Percentiles rank a stretch among this genome's conserved stretches.
These are phyloP conservation scores for Microdochium paspali DNA, from an alignment of 2,329 filamentous ascomycete genomes.

Conservation along the genomic window DNA sequence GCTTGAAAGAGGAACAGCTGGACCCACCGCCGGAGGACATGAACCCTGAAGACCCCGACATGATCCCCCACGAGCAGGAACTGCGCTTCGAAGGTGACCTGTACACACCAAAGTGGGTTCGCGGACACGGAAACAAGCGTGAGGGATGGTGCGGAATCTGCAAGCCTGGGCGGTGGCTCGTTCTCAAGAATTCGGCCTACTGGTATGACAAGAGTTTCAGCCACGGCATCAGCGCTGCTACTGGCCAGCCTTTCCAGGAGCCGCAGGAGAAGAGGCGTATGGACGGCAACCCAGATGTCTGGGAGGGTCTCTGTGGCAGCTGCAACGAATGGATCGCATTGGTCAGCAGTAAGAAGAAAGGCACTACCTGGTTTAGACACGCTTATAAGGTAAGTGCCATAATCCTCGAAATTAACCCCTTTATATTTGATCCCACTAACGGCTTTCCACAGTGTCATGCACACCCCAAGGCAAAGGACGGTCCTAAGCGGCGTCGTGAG, in stretches of 20 bases:
- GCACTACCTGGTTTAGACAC: conserved; percentile 86
- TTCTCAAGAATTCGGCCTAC: conserved; percentile 82
- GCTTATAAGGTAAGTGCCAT: conserved; percentile 77
- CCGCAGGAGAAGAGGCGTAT: conserved; percentile 67
- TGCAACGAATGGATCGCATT: conserved; percentile 75
- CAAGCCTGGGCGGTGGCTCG: conserved; percentile 77
- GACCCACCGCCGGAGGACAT: conserved; percentile 72
- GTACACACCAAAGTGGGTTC: conserved; percentile 77
- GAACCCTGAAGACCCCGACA: conserved; percentile 66
- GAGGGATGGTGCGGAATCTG: conserved; percentile 88
- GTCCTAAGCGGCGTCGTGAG: conserved; percentile 58
- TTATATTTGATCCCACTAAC: conserved; percentile 4
- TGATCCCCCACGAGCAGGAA: conserved; percentile 70
- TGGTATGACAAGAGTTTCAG: conserved; percentile 93
- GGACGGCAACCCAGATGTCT: conserved; percentile 72
- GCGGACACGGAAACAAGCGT: conserved; percentile 77
- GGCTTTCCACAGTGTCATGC: conserved; percentile 49
- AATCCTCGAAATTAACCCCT: too few species aligned
- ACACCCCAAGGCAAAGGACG: conserved; percentile 62
- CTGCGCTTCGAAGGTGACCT: conserved; percentile 71
- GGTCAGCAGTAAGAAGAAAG: conserved; percentile 82
- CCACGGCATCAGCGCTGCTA: conserved; percentile 76
- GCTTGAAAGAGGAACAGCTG: conserved; percentile 63
- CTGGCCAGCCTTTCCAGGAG: conserved; percentile 68
- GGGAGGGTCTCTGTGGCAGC: conserved; percentile 70